A percentile compares a stretch with the other conserved stretches of the same genome.
Conservation (phyloP, 176 grass and related monocot species). For the Ananas comosus region DNA sequence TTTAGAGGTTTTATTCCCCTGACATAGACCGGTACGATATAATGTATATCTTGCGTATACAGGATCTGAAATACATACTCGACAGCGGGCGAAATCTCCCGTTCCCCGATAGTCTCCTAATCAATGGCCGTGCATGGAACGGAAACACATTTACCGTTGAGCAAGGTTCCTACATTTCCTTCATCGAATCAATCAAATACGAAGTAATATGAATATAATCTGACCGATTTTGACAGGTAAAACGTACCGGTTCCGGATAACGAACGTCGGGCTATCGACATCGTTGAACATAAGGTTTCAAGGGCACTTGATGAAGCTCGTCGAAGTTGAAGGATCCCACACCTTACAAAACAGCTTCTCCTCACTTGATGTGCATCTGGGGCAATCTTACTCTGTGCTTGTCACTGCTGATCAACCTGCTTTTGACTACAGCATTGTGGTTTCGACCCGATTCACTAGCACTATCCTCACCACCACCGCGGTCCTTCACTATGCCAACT, state of each 20-base stretch:
- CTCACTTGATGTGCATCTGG: constrained; percentile 74
- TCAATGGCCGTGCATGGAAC: constrained; percentile 53
- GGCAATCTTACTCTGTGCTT: constrained; percentile 87
- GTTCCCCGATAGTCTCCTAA: constrained; percentile 57
- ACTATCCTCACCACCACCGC: constrained; percentile 45
- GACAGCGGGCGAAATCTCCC: constrained; percentile 53
- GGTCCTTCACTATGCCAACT: constrained; percentile 58
- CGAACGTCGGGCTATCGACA: constrained; percentile 66
- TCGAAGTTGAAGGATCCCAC: constrained; percentile 87
- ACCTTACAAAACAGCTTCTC: constrained; percentile 67
- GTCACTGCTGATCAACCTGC: constrained; percentile 63
- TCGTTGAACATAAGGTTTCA: constrained; percentile 80
- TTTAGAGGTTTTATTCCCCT: too few relatives aligned
- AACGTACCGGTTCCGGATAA: constrained; percentile 73
- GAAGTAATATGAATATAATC: too few relatives aligned
- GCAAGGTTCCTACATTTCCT: constrained; percentile 19
- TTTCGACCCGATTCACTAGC: constrained; percentile 74
- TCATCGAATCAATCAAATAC: not conserved
- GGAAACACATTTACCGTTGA: constrained; percentile 63
- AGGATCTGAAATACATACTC: constrained; percentile 59
- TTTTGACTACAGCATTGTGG: constrained; percentile 58
- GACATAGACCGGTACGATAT: too few relatives aligned
- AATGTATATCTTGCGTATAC: not conserved
- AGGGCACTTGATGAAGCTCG: constrained; percentile 75
- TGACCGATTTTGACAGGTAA: constrained; percentile 29